Conservation (phyloP, 163 green algal species). For the Smithsoniella earleae region DNA sequence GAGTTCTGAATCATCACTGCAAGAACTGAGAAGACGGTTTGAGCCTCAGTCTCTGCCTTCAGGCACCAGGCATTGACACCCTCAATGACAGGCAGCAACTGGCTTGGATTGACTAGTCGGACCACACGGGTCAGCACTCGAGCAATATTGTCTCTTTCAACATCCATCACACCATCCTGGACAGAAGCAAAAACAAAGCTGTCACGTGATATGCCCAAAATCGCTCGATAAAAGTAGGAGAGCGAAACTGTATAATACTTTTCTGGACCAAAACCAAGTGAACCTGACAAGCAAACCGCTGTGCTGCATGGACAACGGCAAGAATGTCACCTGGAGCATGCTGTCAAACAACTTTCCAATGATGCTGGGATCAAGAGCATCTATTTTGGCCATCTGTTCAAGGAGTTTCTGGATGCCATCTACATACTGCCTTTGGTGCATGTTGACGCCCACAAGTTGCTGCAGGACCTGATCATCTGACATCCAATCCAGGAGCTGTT, state of each 20-base stretch:
- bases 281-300: no score
- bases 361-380: neutral
- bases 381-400: neutral
- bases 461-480: neutral
- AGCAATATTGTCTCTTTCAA: conserved; percentile 27
- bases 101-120: no score
- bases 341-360: neutral
- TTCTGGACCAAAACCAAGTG: no score
- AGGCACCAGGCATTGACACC: no score
- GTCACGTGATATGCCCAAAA: no score
- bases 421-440: conserved; percentile 25
- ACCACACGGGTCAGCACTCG: neutral
- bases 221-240: no score
- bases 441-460: conserved; percentile 22
- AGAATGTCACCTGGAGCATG: conserved; percentile 28
- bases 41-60: no score
- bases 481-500: conserved; percentile 1
- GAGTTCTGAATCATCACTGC: conserved; percentile 9
- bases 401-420: neutral
- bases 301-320: no score
- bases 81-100: no score
- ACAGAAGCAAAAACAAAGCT: neutral
- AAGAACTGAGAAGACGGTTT: no score
- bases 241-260: no score
- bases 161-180: conserved; percentile 23